Evolutionary conservation across 192 early-diverging fungal genomes (phyloP), one percentile per base, ranked within the genome.

Genomic region (Linderina pennispora): DNA sequence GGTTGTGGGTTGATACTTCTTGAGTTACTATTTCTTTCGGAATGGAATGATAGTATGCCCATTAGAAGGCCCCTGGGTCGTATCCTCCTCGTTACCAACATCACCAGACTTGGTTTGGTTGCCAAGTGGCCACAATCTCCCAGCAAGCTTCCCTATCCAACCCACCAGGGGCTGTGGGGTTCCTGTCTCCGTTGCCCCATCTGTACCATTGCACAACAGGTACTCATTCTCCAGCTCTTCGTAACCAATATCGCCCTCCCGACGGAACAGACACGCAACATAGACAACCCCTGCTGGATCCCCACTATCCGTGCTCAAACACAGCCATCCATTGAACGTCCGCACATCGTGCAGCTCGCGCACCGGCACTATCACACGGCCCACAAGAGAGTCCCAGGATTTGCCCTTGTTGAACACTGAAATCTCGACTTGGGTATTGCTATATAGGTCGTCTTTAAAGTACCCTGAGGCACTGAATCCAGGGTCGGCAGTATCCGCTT

Each of bases 251-350:
- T 65, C 54, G 9, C 6, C 8, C 4, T 5, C 0, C 1, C 9
- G 23, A 13, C 65, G 42, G 13, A 53, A 44, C 46, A 24, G 45
- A 37, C 58, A 55, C 3, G 45, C 25, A 35, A 68, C 3, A 28
- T 61, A 68, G 6, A 68, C 33, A 8, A 26, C 61, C 0, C 65
- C 65, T 5, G 50, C 54, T 7, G 65, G 57, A 15, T 59, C 43
- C 3, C 45, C 56, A 0, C 16, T 33, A 2, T 2, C 21, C 17
- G 44, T 36, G 6, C 42, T 36, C 3, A 68, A 24, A 1, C 33
- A 46, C 17, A 68, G n/a, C 65, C 65, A 68, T 7, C 58, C 65
- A 19, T 68, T 53, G 17, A 31, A 61, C 13, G 50, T 45, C n/a
- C 65, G 21, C 8, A 68, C 65, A 28, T 56, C 65, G 10, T 40